Evolutionary conservation across 1,284 basidiomycete genomes (phyloP).

Genomic region (Trichosporon ovoides): DNA sequence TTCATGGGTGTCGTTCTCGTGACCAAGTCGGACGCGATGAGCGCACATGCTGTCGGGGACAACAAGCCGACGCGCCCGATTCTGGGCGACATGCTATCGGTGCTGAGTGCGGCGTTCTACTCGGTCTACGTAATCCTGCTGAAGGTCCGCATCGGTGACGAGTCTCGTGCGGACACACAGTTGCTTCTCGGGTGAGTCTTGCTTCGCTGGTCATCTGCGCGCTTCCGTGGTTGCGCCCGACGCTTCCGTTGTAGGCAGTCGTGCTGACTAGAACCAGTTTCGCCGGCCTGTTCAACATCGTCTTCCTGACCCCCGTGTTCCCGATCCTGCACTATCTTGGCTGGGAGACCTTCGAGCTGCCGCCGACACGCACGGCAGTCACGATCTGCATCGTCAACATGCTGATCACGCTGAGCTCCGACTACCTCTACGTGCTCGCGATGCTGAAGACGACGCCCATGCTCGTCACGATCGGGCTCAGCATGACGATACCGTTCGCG

Average conservation of each 20-base stretch:
- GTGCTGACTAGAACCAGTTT: conserved; percentile 51
- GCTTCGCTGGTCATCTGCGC: neutral
- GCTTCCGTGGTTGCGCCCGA: neutral
- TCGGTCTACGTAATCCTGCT: conserved; percentile 87
- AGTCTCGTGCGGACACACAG: conserved; percentile 85
- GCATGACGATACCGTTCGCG: conserved; percentile 72
- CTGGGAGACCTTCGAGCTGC: conserved; percentile 70
- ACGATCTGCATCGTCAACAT: conserved; percentile 74
- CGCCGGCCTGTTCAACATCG: conserved; percentile 83
- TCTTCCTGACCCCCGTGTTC: conserved; percentile 74
- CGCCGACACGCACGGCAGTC: conserved; percentile 59
- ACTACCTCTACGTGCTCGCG: conserved; percentile 78
- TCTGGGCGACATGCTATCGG: conserved; percentile 71
- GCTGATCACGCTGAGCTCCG: conserved; percentile 75
- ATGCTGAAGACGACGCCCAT: conserved; percentile 97
- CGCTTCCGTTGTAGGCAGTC: neutral
- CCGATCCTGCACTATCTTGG: conserved; percentile 71
- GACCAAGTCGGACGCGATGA: conserved; percentile 66
- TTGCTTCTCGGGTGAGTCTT: conserved; percentile 69
- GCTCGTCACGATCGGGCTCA: conserved; percentile 80
- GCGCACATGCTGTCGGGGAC: conserved; percentile 17
- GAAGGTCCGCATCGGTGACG: conserved; percentile 76
- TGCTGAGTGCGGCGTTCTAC: conserved; percentile 80
- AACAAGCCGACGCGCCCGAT: conserved; percentile 43
- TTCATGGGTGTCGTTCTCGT: conserved; percentile 83